Conservation (phyloP, 257 asterid species). For the Avicennia marina region DNA sequence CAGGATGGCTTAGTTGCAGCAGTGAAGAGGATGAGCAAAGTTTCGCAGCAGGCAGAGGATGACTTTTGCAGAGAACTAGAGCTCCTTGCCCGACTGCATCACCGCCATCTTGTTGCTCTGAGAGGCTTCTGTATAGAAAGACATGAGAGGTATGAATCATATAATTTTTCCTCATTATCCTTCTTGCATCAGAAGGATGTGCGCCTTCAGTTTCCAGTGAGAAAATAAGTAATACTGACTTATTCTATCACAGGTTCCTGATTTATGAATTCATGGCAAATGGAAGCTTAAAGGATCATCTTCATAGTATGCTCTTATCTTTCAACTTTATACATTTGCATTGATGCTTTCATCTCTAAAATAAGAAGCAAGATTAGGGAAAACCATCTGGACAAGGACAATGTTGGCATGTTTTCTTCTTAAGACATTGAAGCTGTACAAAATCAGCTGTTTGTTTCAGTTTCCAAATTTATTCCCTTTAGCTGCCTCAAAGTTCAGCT, state of each 20-base stretch:
- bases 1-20: constrained; percentile 62
- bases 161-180: not conserved
- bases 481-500: too few relatives aligned
- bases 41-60: constrained; percentile 83
- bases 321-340: not conserved
- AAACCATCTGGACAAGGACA: not conserved
- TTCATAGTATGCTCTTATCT: constrained; percentile 55
- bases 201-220: not conserved
- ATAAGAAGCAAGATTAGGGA: not conserved
- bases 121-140: constrained; percentile 79
- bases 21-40: constrained; percentile 85
- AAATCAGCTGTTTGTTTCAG: not conserved
- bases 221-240: constrained; percentile 8
- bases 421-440: not conserved
- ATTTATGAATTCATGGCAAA: constrained; percentile 84
- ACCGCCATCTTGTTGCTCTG: constrained; percentile 89
- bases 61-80: constrained; percentile 88
- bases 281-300: constrained; percentile 94
- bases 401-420: too few relatives aligned
- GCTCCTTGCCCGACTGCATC: constrained; percentile 93
- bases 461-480: not conserved
- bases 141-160: constrained; percentile 57
- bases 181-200: not conserved
- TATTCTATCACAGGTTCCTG: constrained; percentile 57
- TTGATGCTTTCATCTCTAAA: not conserved